Percentiles rank a stretch among this genome's conserved stretches.
Conservation (phyloP, 192 early-diverging fungal genomes). For the Coemansia sp. region DNA sequence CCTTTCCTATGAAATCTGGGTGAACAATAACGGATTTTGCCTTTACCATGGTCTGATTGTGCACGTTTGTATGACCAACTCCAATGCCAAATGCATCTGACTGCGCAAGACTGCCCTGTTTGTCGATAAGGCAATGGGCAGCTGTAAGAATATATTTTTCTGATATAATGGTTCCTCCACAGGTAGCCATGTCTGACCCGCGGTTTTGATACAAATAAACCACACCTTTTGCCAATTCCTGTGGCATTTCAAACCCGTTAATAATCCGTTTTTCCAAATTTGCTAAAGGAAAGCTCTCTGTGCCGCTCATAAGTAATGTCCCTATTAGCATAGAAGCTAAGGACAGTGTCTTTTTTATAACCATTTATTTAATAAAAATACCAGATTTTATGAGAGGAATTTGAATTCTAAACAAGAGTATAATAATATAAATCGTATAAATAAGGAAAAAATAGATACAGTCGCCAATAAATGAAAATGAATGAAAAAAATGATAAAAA, state of each 20-base stretch:
- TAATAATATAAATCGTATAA: no score
- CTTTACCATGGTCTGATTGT: background rate
- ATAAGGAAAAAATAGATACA: no score
- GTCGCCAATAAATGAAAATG: no score
- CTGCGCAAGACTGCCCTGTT: background rate
- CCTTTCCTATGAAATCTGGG: background rate
- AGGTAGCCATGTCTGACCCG: background rate
- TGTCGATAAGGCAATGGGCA: constrained; percentile 16
- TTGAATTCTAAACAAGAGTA: no score
- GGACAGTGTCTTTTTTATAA: background rate
- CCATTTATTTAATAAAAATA: background rate
- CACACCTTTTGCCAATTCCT: background rate
- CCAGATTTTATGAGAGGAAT: no score
- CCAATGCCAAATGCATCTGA: background rate
- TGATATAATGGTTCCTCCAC: constrained; percentile 17
- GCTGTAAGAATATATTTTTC: constrained; percentile 7
- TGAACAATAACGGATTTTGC: background rate
- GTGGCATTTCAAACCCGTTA: background rate
- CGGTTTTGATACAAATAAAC: constrained; percentile 2
- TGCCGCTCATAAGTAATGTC: background rate
- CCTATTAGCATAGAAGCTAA: background rate
- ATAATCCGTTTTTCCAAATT: constrained; percentile 3
- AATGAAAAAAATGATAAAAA: no score
- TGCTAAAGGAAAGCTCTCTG: background rate
- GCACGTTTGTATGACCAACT: background rate